Conservation (phyloP, 2,329 filamentous ascomycete species). For the Coleophoma crateriformis region DNA sequence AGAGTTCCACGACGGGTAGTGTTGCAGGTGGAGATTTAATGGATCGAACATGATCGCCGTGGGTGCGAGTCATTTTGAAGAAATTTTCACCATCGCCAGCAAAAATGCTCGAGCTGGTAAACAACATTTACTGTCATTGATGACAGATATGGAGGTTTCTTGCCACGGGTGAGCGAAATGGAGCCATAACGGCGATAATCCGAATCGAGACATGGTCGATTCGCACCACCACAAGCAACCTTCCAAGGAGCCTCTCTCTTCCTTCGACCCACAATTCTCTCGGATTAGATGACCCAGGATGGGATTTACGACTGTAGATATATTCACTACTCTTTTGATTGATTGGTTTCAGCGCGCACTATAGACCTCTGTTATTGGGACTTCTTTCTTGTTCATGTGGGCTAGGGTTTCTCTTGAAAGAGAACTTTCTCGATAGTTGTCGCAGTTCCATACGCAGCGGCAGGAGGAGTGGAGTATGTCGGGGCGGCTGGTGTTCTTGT, state of each 20-base stretch:
- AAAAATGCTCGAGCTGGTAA: not conserved
- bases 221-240: not conserved
- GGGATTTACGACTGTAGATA: too few relatives aligned
- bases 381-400: too few relatives aligned
- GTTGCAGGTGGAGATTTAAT: slow-evolving; percentile 67
- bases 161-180: not conserved
- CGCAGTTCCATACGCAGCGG: too few relatives aligned
- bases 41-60: slow-evolving; percentile 39
- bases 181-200: not conserved
- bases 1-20: slow-evolving; percentile 73
- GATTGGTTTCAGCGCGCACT: not conserved
- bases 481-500: too few relatives aligned
- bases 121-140: not conserved
- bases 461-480: too few relatives aligned
- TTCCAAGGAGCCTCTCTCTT: not conserved
- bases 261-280: not conserved
- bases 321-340: not conserved
- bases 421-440: too few relatives aligned
- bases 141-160: not conserved
- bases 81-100: not conserved
- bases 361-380: not conserved
- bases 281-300: not conserved
- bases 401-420: too few relatives aligned
- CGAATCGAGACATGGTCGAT: not conserved
- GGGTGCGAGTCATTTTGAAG: not conserved